phyloP scores from a whole-genome alignment of 1,284 basidiomycete genomes.

The Pseudozyma thailandica region DNA sequence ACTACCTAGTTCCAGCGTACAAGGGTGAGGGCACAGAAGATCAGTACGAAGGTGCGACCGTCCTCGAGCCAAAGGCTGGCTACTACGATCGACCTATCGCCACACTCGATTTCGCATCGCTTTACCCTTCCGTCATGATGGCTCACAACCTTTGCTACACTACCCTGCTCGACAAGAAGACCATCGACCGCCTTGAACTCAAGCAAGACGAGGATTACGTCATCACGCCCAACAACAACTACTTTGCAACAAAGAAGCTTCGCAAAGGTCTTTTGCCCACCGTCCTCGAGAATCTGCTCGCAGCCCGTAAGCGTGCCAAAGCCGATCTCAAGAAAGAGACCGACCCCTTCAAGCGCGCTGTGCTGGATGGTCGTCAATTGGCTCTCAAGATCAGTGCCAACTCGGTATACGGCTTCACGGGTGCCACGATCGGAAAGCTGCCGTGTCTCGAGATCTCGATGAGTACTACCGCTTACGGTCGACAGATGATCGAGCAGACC shows the following conservation, averaged over 20 bases:
- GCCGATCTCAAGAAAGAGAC: conserved; percentile 67
- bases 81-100: conserved; percentile 67
- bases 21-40: conserved; percentile 66
- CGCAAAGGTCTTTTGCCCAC: conserved; percentile 66
- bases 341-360: conserved; percentile 66
- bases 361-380: conserved; percentile 66
- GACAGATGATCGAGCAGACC: conserved; percentile 67
- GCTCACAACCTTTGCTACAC: conserved; percentile 68
- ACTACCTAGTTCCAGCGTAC: conserved; percentile 66
- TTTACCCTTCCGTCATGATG: conserved; percentile 68
- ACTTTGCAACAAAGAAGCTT: conserved; percentile 58
- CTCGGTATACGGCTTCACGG: conserved; percentile 68
- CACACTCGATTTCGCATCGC: conserved; percentile 67
- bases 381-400: conserved; percentile 68
- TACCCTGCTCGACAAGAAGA: conserved; percentile 64
- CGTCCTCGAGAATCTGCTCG: conserved; percentile 63
- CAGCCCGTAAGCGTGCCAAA: conserved; percentile 66
- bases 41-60: conserved; percentile 67
- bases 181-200: conserved; percentile 63
- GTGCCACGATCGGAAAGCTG: conserved; percentile 66
- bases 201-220: conserved; percentile 64
- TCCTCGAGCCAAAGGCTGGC: conserved; percentile 66
- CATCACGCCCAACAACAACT: conserved; percentile 67
- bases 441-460: conserved; percentile 68
- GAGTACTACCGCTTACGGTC: conserved; percentile 67